Base-by-base conservation (phyloP, 2,329 filamentous ascomycete genomes). In the Colletotrichum spaethianum region DNA sequence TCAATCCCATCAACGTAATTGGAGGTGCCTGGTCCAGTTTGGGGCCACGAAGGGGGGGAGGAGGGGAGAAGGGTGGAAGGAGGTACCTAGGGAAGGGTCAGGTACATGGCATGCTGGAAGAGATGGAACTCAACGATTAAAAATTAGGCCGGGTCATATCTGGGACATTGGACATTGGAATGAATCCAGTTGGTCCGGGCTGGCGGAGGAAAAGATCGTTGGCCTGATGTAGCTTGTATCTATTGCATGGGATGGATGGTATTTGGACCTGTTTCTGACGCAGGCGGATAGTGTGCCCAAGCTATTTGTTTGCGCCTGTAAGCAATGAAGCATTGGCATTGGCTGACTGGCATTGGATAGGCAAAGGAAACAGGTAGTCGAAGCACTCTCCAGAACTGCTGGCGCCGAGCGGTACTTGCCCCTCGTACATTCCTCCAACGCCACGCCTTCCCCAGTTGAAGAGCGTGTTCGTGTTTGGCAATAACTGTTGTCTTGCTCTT, bases 71-170 rank as follows among this genome's bases (percentile, higher is more conserved):
- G 36, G 14, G 33, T 11, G 52, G 36, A 40, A 70, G 62, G 67
- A 59, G 52, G 69, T 72, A 63, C 57, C 36, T 44, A 44, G 48
- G 57, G 57, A 26, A 63, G 31, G 63, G 52, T 55, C 57, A 55
- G 61, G 61, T 63, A 63, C 61, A 63, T 18, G 38, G 36, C 26
- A 36, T n/a, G 28, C 44, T 28, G 28, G 36, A 23, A 26, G 48
- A 53, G 61, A 44, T 42, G 38, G 60, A 70, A 70, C 70, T 72
- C 70, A 72, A 72, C 70, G 70, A 69, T 72, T 64, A 70, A 38
- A 72, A 72, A 63, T 48, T 40, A 72, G 70, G 59, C 66, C 53
- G 38, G 53, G 59, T 46, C 56, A 44, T 42, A 64, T 53, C 63
- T 50, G 48, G 28, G 44, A 64, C 28, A 68, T 56, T 69, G 53